Base-by-base conservation (phyloP, 495 filamentous ascomycete species). In the Aspergillus saccharolyticus region DNA sequence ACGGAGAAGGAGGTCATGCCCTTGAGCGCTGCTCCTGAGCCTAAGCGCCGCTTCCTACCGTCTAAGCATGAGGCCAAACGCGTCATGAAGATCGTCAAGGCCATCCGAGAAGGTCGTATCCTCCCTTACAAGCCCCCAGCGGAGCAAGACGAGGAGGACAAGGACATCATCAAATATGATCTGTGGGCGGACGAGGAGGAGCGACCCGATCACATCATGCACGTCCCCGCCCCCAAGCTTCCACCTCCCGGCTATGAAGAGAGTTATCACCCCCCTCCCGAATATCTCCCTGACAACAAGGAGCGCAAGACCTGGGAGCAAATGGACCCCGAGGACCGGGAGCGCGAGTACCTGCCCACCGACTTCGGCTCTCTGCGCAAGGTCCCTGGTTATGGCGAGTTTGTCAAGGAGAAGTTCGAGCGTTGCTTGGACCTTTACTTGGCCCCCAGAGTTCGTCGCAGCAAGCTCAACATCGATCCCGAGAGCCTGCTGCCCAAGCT, bases 31-130 rank as follows among this genome's bases (percentile, higher is more conserved):
- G 93, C 92, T 5, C 94, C 94, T 42, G 94, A 98, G 66, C 94
- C 94, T 5, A 98, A 98, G 75, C 82, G 93, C 45, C 87, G 94
- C 63, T 98, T 97, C 68, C 76, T 97, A 16, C 94, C 95, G 10
- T 97, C 95, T n/a, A 97, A 96, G 74, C 90, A 97, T 65, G 94
- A 98, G 75, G 87, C 89, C 17, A 97, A 96, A 81, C 81, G 92
- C 57, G 83, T 98, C 48, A 96, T 97, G 91, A 97, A 98, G 78
- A 86, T 98, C 61, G 94, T 97, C 42, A 90, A 89, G 67, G 94
- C 94, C 20, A 98, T 98, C 57, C 81, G 86, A 44, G 93, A 97
- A 73, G 95, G 95, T 30, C 85, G 91, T 28, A 98, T 98, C 55
- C 76, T 96, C 59, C 94, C 94, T 17, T 96, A 94, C 73, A 90